Percentiles rank a stretch among this genome's conserved stretches.
Conservation (phyloP, 1,284 basidiomycete genomes). For the Puccinia hordei region DNA sequence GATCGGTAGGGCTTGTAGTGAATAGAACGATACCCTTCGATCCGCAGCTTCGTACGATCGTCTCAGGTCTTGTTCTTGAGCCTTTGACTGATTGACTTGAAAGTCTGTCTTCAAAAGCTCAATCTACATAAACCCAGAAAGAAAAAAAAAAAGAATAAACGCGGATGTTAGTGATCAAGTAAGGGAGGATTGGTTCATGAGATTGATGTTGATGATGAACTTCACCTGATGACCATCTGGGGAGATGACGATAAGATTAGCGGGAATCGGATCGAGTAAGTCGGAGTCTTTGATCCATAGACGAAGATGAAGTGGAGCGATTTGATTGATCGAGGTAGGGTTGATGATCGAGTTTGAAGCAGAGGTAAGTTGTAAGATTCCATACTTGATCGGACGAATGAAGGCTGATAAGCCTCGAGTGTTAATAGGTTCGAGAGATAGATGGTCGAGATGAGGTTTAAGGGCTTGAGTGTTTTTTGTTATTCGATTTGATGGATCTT, state of each 20-base stretch:
- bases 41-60: neutral
- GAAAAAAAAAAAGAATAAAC: neutral
- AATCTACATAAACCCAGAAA: neutral
- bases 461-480: no score
- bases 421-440: neutral
- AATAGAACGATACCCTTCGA: constrained; percentile 6
- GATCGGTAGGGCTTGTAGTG: neutral
- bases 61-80: neutral
- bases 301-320: constrained; percentile 1
- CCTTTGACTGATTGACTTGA: neutral
- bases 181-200: neutral
- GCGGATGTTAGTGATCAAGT: neutral
- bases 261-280: neutral
- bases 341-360: neutral
- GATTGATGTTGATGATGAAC: no score
- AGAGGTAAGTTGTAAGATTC: constrained; percentile 26
- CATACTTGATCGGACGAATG: constrained; percentile 26
- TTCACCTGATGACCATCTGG: neutral
- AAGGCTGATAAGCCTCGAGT: constrained; percentile 22
- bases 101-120: neutral
- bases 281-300: neutral
- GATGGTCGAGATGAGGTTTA: no score
- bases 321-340: neutral
- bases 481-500: no score
- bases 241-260: neutral